Percentiles rank a stretch among this genome's conserved stretches.
phyloP scores from a whole-genome alignment of 106 monocot species.

The Dendrobium officinale region DNA sequence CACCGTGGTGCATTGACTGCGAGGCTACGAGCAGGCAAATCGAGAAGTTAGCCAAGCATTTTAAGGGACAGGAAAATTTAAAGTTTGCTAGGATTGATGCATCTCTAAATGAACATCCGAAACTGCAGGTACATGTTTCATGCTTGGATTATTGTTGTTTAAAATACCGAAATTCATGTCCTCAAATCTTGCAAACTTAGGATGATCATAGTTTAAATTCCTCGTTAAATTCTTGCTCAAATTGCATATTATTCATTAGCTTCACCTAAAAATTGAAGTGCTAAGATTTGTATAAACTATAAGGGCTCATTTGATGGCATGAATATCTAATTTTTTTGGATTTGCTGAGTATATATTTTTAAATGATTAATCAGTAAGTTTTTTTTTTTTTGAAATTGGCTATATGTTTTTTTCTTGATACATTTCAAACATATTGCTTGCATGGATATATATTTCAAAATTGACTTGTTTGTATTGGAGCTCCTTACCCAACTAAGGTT shows the following conservation, averaged over 20 bases:
- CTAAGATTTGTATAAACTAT: too few relatives aligned
- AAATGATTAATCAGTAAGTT: background rate
- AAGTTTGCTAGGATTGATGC: slow-evolving; percentile 83
- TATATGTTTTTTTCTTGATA: background rate
- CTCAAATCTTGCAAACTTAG: background rate
- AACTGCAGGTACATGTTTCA: slow-evolving; percentile 52
- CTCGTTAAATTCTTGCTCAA: background rate
- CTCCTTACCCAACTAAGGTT: background rate
- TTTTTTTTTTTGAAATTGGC: background rate
- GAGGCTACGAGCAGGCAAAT: slow-evolving; percentile 64
- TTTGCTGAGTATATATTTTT: too few relatives aligned
- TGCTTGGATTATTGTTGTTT: background rate
- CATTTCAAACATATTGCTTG: background rate
- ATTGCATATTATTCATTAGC: background rate
- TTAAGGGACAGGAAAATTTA: slow-evolving; percentile 41
- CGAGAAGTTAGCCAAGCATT: slow-evolving; percentile 74
- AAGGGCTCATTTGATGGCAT: too few relatives aligned
- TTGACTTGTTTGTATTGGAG: background rate
- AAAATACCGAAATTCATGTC: background rate
- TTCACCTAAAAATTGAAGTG: background rate
- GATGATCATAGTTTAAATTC: background rate
- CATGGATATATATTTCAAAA: background rate
- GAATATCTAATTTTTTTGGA: too few relatives aligned
- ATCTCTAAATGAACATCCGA: slow-evolving; percentile 91
- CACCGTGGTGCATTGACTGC: slow-evolving; percentile 91